Conservation (phyloP, 257 asterid genomes). For the Solanum megistacrolobum region DNA sequence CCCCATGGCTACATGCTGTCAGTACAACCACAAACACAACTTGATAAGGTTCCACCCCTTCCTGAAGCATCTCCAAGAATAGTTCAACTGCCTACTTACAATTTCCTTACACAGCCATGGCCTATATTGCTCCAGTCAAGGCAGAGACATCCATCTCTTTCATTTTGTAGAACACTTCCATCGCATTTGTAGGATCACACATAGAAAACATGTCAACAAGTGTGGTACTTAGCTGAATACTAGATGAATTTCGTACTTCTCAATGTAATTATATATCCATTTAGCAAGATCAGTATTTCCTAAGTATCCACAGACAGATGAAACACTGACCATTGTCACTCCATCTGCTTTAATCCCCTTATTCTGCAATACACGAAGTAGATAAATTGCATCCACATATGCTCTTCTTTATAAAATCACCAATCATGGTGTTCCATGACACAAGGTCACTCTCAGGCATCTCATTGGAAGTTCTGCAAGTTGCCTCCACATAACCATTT, state of each 20-base stretch:
- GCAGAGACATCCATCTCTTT: slow-evolving; percentile 37
- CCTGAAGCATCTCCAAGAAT: slow-evolving; percentile 30
- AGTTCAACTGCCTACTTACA: slow-evolving; percentile 31
- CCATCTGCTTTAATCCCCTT: slow-evolving; percentile 29
- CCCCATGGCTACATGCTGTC: slow-evolving; percentile 21
- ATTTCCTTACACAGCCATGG: slow-evolving; percentile 46
- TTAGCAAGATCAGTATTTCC: slow-evolving; percentile 43
- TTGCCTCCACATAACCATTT: slow-evolving; percentile 31
- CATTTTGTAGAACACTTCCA: slow-evolving; percentile 26
- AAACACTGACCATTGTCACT: slow-evolving; percentile 44
- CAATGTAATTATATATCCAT: slow-evolving; percentile 36
- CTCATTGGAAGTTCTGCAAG: slow-evolving; percentile 14
- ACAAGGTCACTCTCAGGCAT: slow-evolving; percentile 40
- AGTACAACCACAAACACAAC: slow-evolving; percentile 19
- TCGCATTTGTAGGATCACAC: slow-evolving; percentile 37
- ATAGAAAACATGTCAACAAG: slow-evolving; percentile 46
- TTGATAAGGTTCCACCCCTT: slow-evolving; percentile 26
- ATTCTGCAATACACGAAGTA: slow-evolving; percentile 35
- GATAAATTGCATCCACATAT: slow-evolving; percentile 26
- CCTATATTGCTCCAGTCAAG: slow-evolving; percentile 49
- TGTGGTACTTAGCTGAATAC: neutral
- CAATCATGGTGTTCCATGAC: slow-evolving; percentile 50
- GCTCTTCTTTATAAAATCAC: slow-evolving; percentile 31
- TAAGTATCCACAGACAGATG: slow-evolving; percentile 49
- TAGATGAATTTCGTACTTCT: slow-evolving; percentile 10